Conservation (phyloP, 352 stramenopile species). For the Globisporangium rhizosaccharum region DNA sequence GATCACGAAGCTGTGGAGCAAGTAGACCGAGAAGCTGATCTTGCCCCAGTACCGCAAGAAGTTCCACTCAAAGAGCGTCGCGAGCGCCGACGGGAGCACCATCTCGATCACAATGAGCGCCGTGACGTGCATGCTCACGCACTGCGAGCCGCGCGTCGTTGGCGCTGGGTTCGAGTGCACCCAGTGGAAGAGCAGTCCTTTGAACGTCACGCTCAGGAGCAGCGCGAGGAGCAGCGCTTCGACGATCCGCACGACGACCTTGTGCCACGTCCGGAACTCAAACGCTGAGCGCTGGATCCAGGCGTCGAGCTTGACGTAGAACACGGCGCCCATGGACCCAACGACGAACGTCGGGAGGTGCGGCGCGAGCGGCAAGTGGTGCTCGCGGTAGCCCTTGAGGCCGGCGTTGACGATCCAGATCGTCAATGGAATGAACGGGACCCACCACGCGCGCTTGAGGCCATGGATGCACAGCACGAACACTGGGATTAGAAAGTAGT, state of each 20-base stretch:
- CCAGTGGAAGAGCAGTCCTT: slow-evolving; percentile 25
- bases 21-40: slow-evolving; percentile 36
- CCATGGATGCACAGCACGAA: slow-evolving; percentile 15
- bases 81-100: slow-evolving; percentile 21
- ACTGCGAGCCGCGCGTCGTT: slow-evolving; percentile 10
- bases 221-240: slow-evolving; percentile 15
- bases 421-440: slow-evolving; percentile 15
- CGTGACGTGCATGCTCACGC: slow-evolving; percentile 18
- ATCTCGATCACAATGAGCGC: slow-evolving; percentile 32
- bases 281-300: slow-evolving; percentile 9
- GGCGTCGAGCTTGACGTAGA: slow-evolving; percentile 19
- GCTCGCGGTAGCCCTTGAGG: slow-evolving; percentile 12
- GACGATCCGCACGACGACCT: slow-evolving; percentile 8
- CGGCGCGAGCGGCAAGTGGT: slow-evolving; percentile 20
- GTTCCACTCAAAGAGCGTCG: slow-evolving; percentile 26
- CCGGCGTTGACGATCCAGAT: slow-evolving; percentile 19
- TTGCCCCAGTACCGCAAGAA: slow-evolving; percentile 28
- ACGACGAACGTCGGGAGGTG: slow-evolving; percentile 31
- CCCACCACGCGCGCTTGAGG: slow-evolving; percentile 14
- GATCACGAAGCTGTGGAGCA: slow-evolving; percentile 43
- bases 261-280: slow-evolving; percentile 11
- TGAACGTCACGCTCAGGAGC: slow-evolving; percentile 19
- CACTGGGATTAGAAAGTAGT: slow-evolving; percentile 34
- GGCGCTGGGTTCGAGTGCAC: slow-evolving; percentile 18
- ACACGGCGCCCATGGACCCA: slow-evolving; percentile 25